Conservation (phyloP, 768 basidiomycete genomes). For the Phanerodontia chrysosporium region DNA sequence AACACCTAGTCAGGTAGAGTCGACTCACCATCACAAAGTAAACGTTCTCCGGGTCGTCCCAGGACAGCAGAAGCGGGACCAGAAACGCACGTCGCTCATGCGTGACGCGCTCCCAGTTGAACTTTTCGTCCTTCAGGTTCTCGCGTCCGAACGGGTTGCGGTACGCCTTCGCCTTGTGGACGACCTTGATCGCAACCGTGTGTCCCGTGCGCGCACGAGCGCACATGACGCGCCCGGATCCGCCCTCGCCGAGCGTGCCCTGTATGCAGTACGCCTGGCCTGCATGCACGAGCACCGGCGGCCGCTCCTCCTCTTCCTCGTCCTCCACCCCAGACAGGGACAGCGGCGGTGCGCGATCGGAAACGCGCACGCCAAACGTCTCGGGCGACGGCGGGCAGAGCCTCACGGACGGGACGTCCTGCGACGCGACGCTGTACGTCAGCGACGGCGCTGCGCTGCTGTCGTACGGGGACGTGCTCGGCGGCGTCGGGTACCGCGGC, state of each 20-base stretch:
- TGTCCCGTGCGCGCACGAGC: conserved; percentile 12
- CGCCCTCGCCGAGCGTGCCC: conserved; percentile 15
- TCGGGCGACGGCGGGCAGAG: background rate
- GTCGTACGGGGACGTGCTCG: background rate
- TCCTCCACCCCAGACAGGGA: background rate
- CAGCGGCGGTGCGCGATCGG: background rate
- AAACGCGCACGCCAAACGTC: background rate
- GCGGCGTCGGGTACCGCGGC: background rate
- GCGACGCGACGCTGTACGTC: background rate
- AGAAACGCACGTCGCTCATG: conserved; percentile 5
- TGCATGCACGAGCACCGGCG: background rate
- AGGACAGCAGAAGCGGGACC: conserved; percentile 14
- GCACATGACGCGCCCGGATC: conserved; percentile 17
- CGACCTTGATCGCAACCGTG: conserved; percentile 22
- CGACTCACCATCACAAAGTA: conserved; percentile 24
- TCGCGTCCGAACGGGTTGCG: background rate
- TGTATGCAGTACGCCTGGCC: conserved; percentile 14
- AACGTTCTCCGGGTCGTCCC: conserved; percentile 21
- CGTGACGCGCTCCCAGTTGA: conserved; percentile 13
- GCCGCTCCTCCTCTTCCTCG: background rate
- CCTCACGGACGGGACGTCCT: background rate
- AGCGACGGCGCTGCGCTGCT: background rate
- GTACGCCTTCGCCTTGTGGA: conserved; percentile 17
- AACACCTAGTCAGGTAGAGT: background rate
- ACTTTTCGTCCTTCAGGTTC: conserved; percentile 13